Base-by-base conservation (phyloP, 768 basidiomycete species). In the Suillus weaverae region DNA sequence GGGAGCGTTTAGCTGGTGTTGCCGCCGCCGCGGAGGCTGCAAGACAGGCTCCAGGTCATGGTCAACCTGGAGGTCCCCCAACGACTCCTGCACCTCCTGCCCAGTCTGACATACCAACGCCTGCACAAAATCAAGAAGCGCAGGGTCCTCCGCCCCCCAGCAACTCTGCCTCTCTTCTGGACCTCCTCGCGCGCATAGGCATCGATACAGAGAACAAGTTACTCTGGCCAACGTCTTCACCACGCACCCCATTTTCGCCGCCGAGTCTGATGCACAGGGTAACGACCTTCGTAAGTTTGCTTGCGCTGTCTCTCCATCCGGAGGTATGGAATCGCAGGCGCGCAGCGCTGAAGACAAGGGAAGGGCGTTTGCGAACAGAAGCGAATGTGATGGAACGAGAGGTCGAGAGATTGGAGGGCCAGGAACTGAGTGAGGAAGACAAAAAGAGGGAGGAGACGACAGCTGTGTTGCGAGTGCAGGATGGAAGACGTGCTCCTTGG, bases 281-380 rank as follows among this genome's bases (percentile, higher is more conserved):
- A 30, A 73, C 74, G 51, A 83, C 84, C 10, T 91, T 92, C 71
- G 66, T 86, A 36, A 77, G 79, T 36, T 75, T 92, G 39, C 76
- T 91, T 48, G 41, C 87, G 35, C 77, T 84, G 38, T 91, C 90
- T 18, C 72, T 90, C 41, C 87, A 91, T 71, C 91, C 91, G 5
- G 90, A 89, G 44, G 80, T 90, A 46, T 91, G 90, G 85, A 87
- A 91, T 70, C 83, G 86, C 65, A 80, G 91, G 70, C 79, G 90
- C 57, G 76, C 72, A 26, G 83, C 81, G 16, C 81, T 92, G 69
- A 79, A 85, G 68, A 80, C 79, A 64, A 77, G 91, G 60, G 91
- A 92, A 77, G 86, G 89, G 9, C 81, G 83, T 51, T 72, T 92
- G 41, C 81, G 89, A 67, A 89, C 86, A 36, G 90, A 92, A 74